phyloP scores from a whole-genome alignment of 495 filamentous ascomycete genomes.

The Neurospora terricola region DNA sequence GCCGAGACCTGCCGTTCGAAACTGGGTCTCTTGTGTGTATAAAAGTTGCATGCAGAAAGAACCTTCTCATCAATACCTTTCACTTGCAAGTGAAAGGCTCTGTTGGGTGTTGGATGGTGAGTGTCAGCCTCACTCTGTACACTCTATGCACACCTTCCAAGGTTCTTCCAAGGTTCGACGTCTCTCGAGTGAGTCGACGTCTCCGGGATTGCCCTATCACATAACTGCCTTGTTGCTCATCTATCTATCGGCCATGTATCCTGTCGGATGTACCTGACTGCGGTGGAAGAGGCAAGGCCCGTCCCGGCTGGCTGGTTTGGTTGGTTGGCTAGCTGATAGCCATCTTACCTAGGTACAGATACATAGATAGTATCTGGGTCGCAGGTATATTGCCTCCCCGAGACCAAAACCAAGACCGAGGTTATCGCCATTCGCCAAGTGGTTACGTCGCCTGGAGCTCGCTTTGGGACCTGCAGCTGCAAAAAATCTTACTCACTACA shows the following conservation, averaged over 20 bases:
- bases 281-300: not conserved
- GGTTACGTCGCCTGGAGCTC: not conserved
- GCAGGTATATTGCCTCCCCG: not conserved
- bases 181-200: not conserved
- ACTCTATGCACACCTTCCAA: not conserved
- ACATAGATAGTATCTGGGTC: not conserved
- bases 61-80: not conserved
- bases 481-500: no score
- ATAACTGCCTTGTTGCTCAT: not conserved
- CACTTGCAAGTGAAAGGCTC: no score
- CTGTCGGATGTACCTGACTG: not conserved
- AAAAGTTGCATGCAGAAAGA: not conserved
- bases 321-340: not conserved
- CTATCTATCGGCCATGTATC: not conserved
- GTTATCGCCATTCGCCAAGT: not conserved
- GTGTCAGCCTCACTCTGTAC: not conserved
- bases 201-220: not conserved
- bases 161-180: not conserved
- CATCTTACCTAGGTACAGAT: not conserved
- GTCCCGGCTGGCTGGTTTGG: not conserved
- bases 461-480: not conserved
- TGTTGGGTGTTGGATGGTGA: not conserved
- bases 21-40: not conserved
- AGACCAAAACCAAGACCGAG: not conserved
- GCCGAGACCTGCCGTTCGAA: not conserved